phyloP scores from a whole-genome alignment of 192 early-diverging fungal genomes.

The Backusella tuberculispora region DNA sequence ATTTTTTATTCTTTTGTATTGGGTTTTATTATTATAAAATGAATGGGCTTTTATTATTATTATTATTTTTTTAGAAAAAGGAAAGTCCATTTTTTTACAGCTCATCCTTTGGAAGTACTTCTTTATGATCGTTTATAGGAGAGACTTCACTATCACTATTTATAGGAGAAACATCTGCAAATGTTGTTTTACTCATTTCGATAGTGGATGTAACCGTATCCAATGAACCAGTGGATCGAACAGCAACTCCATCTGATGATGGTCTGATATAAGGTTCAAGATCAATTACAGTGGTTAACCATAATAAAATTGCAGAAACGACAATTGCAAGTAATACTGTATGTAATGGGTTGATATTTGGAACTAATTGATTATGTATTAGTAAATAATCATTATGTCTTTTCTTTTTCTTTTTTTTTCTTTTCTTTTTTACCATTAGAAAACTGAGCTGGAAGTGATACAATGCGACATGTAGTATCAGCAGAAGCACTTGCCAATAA shows the following conservation, averaged over 20 bases:
- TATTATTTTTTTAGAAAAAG: neutral
- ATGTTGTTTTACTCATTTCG: neutral
- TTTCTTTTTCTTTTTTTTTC: neutral
- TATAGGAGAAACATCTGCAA: neutral
- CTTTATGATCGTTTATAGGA: neutral
- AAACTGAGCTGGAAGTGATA: conserved; percentile 58
- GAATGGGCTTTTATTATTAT: neutral
- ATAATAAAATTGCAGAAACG: conserved; percentile 15
- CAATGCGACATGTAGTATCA: conserved; percentile 72
- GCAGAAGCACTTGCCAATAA: conserved; percentile 80
- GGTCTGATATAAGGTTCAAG: neutral
- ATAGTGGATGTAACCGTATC: neutral
- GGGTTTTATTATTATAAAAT: neutral
- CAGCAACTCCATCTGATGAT: neutral
- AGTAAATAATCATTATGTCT: neutral
- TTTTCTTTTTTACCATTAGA: conserved; percentile 4
- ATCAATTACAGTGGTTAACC: neutral
- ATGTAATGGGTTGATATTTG: conserved; percentile 28
- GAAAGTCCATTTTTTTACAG: neutral
- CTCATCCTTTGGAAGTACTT: neutral
- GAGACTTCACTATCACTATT: neutral
- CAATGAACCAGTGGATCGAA: neutral
- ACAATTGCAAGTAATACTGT: conserved; percentile 28
- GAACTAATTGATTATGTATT: neutral
- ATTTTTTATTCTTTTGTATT: too few relatives aligned